Evolutionary conservation across 768 basidiomycete species (phyloP), one percentile per base, ranked within the genome.

Genomic region (Kwoniella mangroviensis): DNA sequence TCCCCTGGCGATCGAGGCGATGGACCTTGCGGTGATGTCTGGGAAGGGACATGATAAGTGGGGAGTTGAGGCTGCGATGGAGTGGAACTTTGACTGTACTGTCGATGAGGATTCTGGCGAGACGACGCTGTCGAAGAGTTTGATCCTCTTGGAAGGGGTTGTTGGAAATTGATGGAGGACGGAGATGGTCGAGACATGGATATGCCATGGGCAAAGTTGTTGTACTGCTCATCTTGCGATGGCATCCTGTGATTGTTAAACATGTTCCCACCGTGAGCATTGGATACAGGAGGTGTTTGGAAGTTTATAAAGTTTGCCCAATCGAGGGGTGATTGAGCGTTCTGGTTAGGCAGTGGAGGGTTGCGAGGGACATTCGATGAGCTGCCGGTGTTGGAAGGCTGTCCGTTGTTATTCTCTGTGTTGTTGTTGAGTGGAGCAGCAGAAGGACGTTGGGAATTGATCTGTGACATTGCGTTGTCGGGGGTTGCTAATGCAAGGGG

Each of bases 251-350:
- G 19, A 54, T 41, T 42, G 62, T 9, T 65, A 15, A 12, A 54
- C 34, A 54, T n/a, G 34, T 22, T 57, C 28, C n/a, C 28, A 5
- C 21, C 6, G 22, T n/a, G 56, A 28, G 65, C 21, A 24, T 52
- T 61, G 42, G 26, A 6, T 54, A 75, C 74, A 11, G 79, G 76
- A 17, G 79, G 79, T 7, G 79, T 80, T 19, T 72, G 71, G 43
- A 80, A 76, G 26, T 74, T 76, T 68, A 80, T 73, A 49, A 71
- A 80, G 55, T 71, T 74, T 4, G 73, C 53, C 79, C 79, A 80
- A 56, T 80, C 79, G 1, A 80, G 54, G 10, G 78, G 78, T 21
- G 78, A 79, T 41, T 75, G 68, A 15, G 55, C 68, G 21, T 52
- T 62, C 49, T 63, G 62, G 12, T 13, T 49, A 51, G 52, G 45